phyloP scores from a whole-genome alignment of 352 stramenopile genomes.

The Pythium oligandrum region DNA sequence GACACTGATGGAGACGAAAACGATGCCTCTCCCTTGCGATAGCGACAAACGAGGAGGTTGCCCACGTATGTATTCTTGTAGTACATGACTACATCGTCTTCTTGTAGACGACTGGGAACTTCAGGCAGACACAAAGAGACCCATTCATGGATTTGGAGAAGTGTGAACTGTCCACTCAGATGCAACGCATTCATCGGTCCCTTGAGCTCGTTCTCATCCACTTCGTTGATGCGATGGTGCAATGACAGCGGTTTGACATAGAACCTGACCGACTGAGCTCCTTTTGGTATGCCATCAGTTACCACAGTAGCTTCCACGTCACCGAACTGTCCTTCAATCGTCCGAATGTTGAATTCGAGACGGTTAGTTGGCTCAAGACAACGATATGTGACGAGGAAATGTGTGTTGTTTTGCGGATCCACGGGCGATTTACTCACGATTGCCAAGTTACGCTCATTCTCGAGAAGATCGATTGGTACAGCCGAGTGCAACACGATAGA shows the following conservation, averaged over 20 bases:
- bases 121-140: constrained; percentile 73
- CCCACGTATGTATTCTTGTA: constrained; percentile 79
- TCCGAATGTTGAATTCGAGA: constrained; percentile 77
- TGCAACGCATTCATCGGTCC: constrained; percentile 59
- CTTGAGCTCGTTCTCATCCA: constrained; percentile 48
- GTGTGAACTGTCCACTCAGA: constrained; percentile 68
- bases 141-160: constrained; percentile 87
- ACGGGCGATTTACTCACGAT: constrained; percentile 68
- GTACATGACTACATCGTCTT: constrained; percentile 63
- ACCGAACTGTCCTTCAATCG: constrained; percentile 80
- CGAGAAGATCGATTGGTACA: constrained; percentile 69
- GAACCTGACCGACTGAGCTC: constrained; percentile 65
- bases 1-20: constrained; percentile 79
- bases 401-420: constrained; percentile 46
- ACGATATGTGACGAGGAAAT: constrained; percentile 77
- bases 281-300: constrained; percentile 53
- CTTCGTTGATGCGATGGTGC: constrained; percentile 71
- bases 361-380: constrained; percentile 76
- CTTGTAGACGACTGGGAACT: constrained; percentile 64
- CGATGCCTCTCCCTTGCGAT: constrained; percentile 63
- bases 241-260: constrained; percentile 80
- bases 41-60: constrained; percentile 68
- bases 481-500: constrained; percentile 70
- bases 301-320: constrained; percentile 75
- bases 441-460: constrained; percentile 69